Evolutionary conservation across 768 basidiomycete genomes (phyloP).

Genomic region (Goffeauzyma gilvescens): DNA sequence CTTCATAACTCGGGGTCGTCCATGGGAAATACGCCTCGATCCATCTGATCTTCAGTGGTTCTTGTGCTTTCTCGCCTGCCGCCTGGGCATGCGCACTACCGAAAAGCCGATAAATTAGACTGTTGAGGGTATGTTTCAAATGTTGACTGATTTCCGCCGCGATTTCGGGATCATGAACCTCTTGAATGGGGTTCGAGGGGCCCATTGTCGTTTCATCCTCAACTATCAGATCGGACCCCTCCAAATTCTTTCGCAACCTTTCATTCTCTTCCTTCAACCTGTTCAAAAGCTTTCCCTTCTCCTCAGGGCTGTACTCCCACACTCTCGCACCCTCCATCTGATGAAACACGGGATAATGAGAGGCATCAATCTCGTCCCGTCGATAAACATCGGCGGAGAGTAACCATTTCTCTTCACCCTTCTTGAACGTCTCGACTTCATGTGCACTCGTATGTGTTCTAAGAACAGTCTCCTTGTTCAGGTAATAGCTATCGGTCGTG

Average conservation of each 20-base stretch:
- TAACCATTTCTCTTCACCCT: conserved; percentile 63
- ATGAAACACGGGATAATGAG: conserved; percentile 95
- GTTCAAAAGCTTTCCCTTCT: conserved; percentile 43
- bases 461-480: conserved; percentile 75
- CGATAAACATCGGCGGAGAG: conserved; percentile 92
- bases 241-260: conserved; percentile 43
- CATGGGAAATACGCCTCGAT: conserved; percentile 97
- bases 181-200: conserved; percentile 60
- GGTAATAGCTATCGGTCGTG: conserved; percentile 83
- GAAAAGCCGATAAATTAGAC: conserved; percentile 64
- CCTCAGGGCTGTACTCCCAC: conserved; percentile 35
- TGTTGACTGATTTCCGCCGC: conserved; percentile 61
- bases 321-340: conserved; percentile 90
- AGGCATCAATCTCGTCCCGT: conserved; percentile 90
- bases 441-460: conserved; percentile 98
- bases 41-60: conserved; percentile 80
- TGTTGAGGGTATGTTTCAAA: conserved; percentile 74
- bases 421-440: conserved; percentile 70
- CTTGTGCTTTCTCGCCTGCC: conserved; percentile 35
- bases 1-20: conserved; percentile 92
- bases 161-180: conserved; percentile 51
- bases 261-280: conserved; percentile 51
- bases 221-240: conserved; percentile 58
- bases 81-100: conserved; percentile 36
- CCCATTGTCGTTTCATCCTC: conserved; percentile 64